Evolutionary conservation across 306 rosid species (phyloP).

Genomic region (Glycine tomentella): DNA sequence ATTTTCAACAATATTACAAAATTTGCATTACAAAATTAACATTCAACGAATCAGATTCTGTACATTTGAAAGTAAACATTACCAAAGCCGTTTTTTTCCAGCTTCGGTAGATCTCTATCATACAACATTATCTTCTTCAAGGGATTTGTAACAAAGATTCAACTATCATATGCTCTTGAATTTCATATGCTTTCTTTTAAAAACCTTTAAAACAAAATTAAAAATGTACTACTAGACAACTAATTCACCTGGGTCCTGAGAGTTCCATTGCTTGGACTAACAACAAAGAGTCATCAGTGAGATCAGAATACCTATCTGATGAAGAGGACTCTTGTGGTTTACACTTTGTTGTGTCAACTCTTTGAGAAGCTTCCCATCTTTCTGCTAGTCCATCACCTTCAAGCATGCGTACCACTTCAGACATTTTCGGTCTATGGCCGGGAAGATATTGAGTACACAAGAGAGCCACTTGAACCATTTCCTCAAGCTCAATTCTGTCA

Average conservation of each 20-base stretch:
- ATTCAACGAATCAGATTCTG: slow-evolving; percentile 57
- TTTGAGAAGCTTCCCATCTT: slow-evolving; percentile 64
- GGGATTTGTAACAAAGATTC: slow-evolving; percentile 50
- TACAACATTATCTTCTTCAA: slow-evolving; percentile 52
- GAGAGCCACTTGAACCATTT: slow-evolving; percentile 63
- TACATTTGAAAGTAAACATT: slow-evolving; percentile 68
- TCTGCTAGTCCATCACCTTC: slow-evolving; percentile 67
- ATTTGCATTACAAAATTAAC: slow-evolving; percentile 52
- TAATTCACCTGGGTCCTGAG: slow-evolving; percentile 89
- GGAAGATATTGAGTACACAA: slow-evolving; percentile 62
- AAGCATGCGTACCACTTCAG: slow-evolving; percentile 62
- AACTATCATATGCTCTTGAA: slow-evolving; percentile 54
- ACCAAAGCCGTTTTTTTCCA: slow-evolving; percentile 38
- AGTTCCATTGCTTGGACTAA: slow-evolving; percentile 98
- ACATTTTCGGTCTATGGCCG: slow-evolving; percentile 61
- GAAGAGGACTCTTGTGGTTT: slow-evolving; percentile 54
- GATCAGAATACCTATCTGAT: slow-evolving; percentile 79
- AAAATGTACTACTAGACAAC: slow-evolving; percentile 9
- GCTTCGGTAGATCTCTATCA: slow-evolving; percentile 53
- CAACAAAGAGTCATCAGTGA: slow-evolving; percentile 88
- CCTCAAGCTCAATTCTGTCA: slow-evolving; percentile 61
- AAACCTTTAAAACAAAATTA: not conserved
- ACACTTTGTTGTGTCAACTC: slow-evolving; percentile 46
- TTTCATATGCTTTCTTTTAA: slow-evolving; percentile 45
- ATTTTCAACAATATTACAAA: slow-evolving; percentile 40